Evolutionary conservation across 2,329 filamentous ascomycete genomes (phyloP).

Genomic region (Aureobasidium mangrovei): DNA sequence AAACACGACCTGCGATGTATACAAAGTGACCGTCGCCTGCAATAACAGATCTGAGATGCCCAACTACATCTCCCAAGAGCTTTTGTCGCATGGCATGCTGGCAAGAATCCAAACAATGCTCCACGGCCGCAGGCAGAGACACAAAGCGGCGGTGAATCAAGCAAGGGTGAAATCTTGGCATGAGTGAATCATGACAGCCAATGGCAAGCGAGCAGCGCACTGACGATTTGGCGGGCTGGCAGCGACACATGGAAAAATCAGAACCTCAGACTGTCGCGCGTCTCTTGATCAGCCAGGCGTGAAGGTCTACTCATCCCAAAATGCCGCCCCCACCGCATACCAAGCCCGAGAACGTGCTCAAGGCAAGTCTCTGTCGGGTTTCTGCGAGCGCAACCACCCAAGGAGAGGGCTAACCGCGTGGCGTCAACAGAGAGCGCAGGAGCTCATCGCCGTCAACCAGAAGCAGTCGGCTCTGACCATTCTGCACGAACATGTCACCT

Average conservation of each 20-base stretch:
- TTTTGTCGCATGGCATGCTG: too few relatives aligned
- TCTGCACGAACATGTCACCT: constrained; percentile 98
- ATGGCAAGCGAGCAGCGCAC: constrained; percentile 9
- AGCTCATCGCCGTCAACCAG: constrained; percentile 97
- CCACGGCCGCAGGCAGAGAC: background rate
- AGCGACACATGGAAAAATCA: constrained; percentile 6
- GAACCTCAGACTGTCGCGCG: constrained; percentile 2
- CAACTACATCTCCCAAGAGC: too few relatives aligned
- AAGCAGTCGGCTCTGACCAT: constrained; percentile 83
- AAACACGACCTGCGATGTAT: too few relatives aligned
- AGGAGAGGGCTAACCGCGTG: constrained; percentile 16
- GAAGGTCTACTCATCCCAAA: constrained; percentile 30
- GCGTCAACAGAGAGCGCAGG: constrained; percentile 65
- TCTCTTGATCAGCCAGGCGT: constrained; percentile 9
- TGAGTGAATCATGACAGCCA: background rate
- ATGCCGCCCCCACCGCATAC: constrained; percentile 96
- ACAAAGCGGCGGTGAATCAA: background rate
- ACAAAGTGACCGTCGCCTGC: too few relatives aligned
- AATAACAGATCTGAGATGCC: too few relatives aligned
- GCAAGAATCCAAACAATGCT: background rate
- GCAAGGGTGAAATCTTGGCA: constrained; percentile 2
- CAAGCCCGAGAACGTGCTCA: constrained; percentile 98
- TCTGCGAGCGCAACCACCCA: too few relatives aligned
- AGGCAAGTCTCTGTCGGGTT: constrained; percentile 40
- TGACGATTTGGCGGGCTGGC: background rate